Evolutionary conservation across 345 rosid genomes (phyloP).

Genomic region (Linum lewisii): DNA sequence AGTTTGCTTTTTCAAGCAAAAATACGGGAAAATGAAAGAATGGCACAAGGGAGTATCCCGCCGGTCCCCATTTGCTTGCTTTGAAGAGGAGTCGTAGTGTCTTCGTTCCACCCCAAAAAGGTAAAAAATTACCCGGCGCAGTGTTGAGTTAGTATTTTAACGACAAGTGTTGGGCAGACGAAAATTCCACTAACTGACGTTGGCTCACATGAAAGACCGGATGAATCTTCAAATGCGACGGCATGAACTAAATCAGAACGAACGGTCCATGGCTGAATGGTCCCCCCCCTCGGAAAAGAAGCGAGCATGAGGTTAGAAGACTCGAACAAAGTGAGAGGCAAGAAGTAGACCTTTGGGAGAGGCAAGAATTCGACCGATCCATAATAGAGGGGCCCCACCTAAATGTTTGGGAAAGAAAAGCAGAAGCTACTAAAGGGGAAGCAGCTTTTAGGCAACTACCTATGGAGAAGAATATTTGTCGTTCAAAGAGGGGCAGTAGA

Average conservation of each 20-base stretch:
- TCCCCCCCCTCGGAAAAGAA: background rate
- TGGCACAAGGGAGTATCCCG: slow-evolving; percentile 1
- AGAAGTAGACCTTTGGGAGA: too few species aligned
- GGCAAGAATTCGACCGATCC: background rate
- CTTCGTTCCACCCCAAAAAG: slow-evolving; percentile 1
- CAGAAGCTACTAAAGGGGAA: too few species aligned
- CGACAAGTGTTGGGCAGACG: background rate
- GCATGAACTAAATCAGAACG: background rate
- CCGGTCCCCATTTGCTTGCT: background rate
- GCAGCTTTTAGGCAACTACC: too few species aligned
- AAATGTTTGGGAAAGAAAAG: too few species aligned
- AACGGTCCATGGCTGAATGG: slow-evolving; percentile 1
- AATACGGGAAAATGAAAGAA: background rate
- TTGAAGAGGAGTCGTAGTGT: background rate
- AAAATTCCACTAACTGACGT: background rate
- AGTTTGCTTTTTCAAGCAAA: background rate
- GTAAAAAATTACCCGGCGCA: background rate
- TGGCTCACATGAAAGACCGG: background rate
- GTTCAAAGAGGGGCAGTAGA: too few species aligned
- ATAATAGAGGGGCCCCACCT: too few species aligned
- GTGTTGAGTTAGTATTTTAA: background rate
- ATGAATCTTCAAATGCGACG: background rate
- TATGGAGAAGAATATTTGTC: too few species aligned
- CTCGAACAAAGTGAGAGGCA: too few species aligned
- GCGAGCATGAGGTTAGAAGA: background rate